Evolutionary conservation across 2,329 filamentous ascomycete species (phyloP).

Genomic region (Fusarium drepaniforme): DNA sequence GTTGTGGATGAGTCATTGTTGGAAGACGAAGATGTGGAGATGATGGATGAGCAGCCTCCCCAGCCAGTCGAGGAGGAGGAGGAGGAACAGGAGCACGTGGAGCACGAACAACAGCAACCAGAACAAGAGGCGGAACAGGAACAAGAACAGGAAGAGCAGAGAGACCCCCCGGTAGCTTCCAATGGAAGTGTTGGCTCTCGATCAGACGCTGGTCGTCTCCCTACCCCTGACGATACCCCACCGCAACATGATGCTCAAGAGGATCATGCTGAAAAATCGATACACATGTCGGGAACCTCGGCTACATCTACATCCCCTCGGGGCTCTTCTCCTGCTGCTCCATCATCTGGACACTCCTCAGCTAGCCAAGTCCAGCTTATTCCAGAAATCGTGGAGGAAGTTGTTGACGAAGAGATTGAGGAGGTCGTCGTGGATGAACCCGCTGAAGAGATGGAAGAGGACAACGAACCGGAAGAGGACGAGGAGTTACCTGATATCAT

Average conservation of each 20-base stretch:
- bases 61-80: constrained; percentile 20
- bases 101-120: constrained; percentile 19
- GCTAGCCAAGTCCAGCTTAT: constrained; percentile 4
- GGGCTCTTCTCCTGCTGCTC: constrained; percentile 8
- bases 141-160: constrained; percentile 22
- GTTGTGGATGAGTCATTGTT: not conserved
- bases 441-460: constrained; percentile 14
- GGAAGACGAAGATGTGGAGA: constrained; percentile 26
- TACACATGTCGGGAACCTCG: constrained; percentile 22
- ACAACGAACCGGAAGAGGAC: constrained; percentile 18
- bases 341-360: constrained; percentile 8
- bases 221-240: constrained; percentile 66
- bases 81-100: constrained; percentile 1
- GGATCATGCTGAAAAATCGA: constrained; percentile 37
- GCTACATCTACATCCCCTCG: constrained; percentile 11
- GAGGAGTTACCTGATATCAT: constrained; percentile 21
- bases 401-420: constrained; percentile 32
- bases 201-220: constrained; percentile 59
- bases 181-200: constrained; percentile 50
- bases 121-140: constrained; percentile 23
- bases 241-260: constrained; percentile 49
- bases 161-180: constrained; percentile 35
- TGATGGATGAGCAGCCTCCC: constrained; percentile 21
- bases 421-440: constrained; percentile 25
- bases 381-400: constrained; percentile 30